Evolutionary conservation across 179 eudicot species (phyloP).

Genomic region (Patellifolia procumbens): DNA sequence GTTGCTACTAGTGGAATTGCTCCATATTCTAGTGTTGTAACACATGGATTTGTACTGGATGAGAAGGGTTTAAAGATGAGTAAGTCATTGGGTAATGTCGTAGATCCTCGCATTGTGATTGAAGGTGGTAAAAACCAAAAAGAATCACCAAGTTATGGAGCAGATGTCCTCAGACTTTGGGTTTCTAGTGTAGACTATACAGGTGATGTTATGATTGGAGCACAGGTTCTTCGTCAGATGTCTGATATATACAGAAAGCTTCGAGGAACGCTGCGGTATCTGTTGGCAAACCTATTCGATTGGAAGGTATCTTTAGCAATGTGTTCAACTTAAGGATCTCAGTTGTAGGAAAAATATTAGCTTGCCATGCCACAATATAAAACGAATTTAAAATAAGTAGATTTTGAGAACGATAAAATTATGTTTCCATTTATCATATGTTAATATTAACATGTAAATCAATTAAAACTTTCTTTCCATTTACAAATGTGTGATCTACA

Average conservation of each 20-base stretch:
- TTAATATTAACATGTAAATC: too few relatives aligned
- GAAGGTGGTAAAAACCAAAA: conserved; percentile 81
- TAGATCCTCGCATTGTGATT: conserved; percentile 86
- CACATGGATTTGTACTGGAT: conserved; percentile 98
- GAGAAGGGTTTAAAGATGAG: conserved; percentile 99
- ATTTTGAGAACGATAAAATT: too few relatives aligned
- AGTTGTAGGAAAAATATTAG: neutral
- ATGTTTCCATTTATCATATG: too few relatives aligned
- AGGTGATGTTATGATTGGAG: conserved; percentile 84
- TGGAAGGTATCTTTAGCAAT: conserved; percentile 59
- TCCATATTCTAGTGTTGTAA: conserved; percentile 80
- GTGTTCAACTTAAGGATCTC: neutral
- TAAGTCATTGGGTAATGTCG: conserved; percentile 97
- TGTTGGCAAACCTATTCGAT: conserved; percentile 85
- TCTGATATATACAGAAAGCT: conserved; percentile 93
- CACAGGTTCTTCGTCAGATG: conserved; percentile 92
- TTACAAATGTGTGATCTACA: neutral
- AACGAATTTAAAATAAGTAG: too few relatives aligned
- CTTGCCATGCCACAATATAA: too few relatives aligned
- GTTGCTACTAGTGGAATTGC: conserved; percentile 92
- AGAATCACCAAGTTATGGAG: conserved; percentile 85
- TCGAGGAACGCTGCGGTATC: conserved; percentile 95
- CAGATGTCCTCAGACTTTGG: conserved; percentile 98
- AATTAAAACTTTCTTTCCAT: too few relatives aligned
- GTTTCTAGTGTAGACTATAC: conserved; percentile 99